Percentiles rank a stretch among this genome's conserved stretches.
Conservation (phyloP, 805 yeast genomes). For the Scheffersomyces stipitis region DNA sequence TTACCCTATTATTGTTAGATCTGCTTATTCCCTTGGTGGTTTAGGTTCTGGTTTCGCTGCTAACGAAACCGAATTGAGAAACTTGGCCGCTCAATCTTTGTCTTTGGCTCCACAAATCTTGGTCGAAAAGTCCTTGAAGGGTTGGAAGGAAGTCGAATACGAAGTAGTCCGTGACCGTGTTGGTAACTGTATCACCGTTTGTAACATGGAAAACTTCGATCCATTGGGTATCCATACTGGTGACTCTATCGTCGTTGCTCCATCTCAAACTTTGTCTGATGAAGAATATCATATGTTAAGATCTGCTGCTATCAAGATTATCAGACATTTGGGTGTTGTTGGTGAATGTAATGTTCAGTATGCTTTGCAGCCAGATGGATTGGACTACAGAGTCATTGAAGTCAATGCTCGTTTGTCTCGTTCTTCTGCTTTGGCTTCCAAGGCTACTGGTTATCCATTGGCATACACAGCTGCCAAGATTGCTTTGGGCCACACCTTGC, state of each 20-base stretch:
- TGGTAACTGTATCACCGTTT: conserved; percentile 96
- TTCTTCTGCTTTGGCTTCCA: conserved; percentile 96
- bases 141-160: conserved; percentile 99
- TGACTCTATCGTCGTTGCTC: conserved; percentile 98
- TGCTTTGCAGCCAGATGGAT: conserved; percentile 92
- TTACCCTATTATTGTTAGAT: conserved; percentile 94
- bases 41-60: conserved; percentile 96
- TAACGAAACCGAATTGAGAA: conserved; percentile 76
- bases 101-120: conserved; percentile 91
- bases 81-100: conserved; percentile 85
- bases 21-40: conserved; percentile 97
- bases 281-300: conserved; percentile 98
- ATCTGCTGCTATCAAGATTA: conserved; percentile 94
- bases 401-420: conserved; percentile 96
- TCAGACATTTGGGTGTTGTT: conserved; percentile 96
- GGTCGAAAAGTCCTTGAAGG: conserved; percentile 95
- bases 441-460: conserved; percentile 97
- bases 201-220: conserved; percentile 99
- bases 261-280: conserved; percentile 95
- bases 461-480: conserved; percentile 99
- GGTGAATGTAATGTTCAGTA: conserved; percentile 99
- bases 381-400: conserved; percentile 94
- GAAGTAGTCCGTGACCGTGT: conserved; percentile 97
- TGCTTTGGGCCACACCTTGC: conserved; percentile 90
- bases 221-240: conserved; percentile 99